Base-by-base conservation (phyloP, 2,329 filamentous ascomycete species). In the Fusarium neocosmosporiellum region DNA sequence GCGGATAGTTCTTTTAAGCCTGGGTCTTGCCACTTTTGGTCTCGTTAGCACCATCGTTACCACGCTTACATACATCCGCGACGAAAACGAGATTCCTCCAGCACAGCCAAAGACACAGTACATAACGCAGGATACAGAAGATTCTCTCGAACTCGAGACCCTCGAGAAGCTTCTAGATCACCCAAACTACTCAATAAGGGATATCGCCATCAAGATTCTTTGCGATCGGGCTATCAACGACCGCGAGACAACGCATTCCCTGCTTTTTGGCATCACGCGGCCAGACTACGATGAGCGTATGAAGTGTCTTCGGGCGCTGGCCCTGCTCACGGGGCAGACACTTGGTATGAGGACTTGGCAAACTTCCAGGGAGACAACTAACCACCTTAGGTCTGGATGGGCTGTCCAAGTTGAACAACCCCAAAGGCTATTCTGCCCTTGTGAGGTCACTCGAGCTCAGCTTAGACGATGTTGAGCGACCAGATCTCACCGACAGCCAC, bases 91-190 rank as follows among this genome's bases (percentile, higher is more conserved):
- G 80, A 89, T 96, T 77, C 90, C 89, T 67, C 88, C 89, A 37
- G 79, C 85, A 39, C 88, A 90, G 67, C 90, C 90, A 37, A 91
- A 92, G 79, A 89, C 92, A 59, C 89, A 92, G 74, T 93, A 93
- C 79, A 93, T 94, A 72, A 93, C 90, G 16, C 91, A 94, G 79
- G 90, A 92, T 27, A 93, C 92, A 3, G 92, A 95, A 77, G 92
- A 94, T 78, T 88, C 92, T 3, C 85, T 95, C 46, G 88, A 90
- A 66, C 78, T 90, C 13, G 85, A 87, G 46, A 95, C 93, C 0
- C 84, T 95, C 11, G 85, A 90, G 59, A 92, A 90, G 71, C 86
- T 95, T 5, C 84, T 93, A 14, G 85, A 88, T 59, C 93, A 93
- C 79, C 92, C 92, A 68, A 96, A 91, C 80, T 91, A 89, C 77